These are phyloP conservation scores for Tetraselmis striata DNA, from an alignment of 139 green algal genomes.

Conservation along the genomic window DNA sequence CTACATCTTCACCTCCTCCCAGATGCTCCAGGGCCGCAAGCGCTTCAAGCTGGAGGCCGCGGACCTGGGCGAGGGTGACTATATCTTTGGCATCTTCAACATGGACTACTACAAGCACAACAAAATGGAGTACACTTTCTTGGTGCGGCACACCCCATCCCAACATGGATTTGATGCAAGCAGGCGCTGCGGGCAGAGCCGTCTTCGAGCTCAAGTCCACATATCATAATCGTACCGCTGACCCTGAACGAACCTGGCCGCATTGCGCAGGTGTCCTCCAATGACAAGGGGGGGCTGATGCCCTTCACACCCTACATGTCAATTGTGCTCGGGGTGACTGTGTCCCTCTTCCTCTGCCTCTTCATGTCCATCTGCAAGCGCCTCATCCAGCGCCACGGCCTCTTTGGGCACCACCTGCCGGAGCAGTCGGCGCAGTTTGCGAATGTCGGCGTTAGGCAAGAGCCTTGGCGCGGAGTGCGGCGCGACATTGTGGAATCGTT, in stretches of 20 bases:
- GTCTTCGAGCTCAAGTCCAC: no score
- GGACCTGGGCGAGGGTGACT: slow-evolving; percentile 10
- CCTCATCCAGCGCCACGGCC: slow-evolving; percentile 22
- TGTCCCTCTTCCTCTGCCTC: slow-evolving; percentile 35
- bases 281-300: neutral
- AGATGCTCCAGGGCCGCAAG: slow-evolving; percentile 6
- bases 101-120: slow-evolving; percentile 25
- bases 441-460: neutral
- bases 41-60: slow-evolving; percentile 1
- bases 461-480: slow-evolving; percentile 2
- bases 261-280: no score
- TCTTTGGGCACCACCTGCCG: slow-evolving; percentile 12
- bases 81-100: slow-evolving; percentile 30
- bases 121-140: slow-evolving; percentile 3
- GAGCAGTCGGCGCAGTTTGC: neutral
- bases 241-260: no score
- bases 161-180: neutral
- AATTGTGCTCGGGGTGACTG: slow-evolving; percentile 46
- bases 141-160: no score
- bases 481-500: slow-evolving; percentile 12
- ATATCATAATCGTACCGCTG: no score
- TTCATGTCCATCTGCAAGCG: slow-evolving; percentile 41
- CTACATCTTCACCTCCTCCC: slow-evolving; percentile 20
- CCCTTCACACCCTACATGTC: slow-evolving; percentile 57
- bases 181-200: no score